Conservation (phyloP, 768 basidiomycete genomes). For the Pleurotus sapidus region DNA sequence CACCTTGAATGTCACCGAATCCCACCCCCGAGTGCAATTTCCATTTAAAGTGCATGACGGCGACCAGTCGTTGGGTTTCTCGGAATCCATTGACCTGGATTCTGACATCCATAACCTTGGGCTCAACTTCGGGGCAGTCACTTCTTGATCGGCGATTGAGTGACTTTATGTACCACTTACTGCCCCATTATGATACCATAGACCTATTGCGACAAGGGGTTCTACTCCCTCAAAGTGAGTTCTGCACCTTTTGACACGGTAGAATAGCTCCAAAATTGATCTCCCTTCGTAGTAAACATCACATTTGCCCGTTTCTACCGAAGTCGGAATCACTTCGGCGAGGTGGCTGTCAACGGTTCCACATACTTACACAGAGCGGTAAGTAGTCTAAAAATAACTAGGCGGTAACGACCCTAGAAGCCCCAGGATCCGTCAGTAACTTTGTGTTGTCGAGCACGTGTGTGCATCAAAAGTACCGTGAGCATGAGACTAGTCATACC, state of each 20-base stretch:
- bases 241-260: background rate
- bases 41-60: too few relatives aligned
- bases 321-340: slow-evolving; percentile 6
- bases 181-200: background rate
- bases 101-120: background rate
- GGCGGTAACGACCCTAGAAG: slow-evolving; percentile 1
- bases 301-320: slow-evolving; percentile 4
- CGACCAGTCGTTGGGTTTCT: too few relatives aligned
- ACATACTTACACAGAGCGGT: background rate
- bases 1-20: too few relatives aligned
- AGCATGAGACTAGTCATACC: background rate
- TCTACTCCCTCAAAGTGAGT: background rate
- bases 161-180: background rate
- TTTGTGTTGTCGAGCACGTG: background rate
- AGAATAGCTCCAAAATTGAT: slow-evolving; percentile 3
- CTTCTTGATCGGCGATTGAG: slow-evolving; percentile 2
- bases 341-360: background rate
- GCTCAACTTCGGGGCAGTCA: slow-evolving; percentile 2
- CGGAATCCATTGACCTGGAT: background rate
- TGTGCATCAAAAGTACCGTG: background rate
- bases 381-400: slow-evolving; percentile 3
- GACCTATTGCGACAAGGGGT: background rate
- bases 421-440: background rate
- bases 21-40: too few relatives aligned
- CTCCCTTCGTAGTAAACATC: background rate